Base-by-base conservation (phyloP, 495 filamentous ascomycete species). In the Xylaria palmicola region DNA sequence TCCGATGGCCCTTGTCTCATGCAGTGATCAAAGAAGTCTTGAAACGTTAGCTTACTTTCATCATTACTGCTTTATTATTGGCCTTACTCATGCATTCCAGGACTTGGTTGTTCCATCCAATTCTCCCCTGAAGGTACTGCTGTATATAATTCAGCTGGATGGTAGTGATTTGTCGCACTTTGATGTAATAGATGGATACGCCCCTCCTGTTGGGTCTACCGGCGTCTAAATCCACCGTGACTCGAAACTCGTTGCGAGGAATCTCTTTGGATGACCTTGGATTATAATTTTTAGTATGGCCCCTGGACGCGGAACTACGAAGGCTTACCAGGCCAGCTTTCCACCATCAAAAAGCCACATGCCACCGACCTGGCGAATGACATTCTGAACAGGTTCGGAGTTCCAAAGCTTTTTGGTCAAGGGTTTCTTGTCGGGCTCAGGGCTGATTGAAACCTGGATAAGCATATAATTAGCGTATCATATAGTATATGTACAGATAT, bases 21-120 rank as follows among this genome's bases (percentile, higher is more conserved):
- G 19, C 91, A 75, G 69, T 98, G 94, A 62, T 98, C 93, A 2
- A 98, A 77, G 73, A 97, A 95, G 70, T 89, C 83, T 71, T 79
- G 3, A 15, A 34, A 51, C 49, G 49, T 77, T 56, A 77, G 65
- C 56, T 20, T 47, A 44, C 6, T 29, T 24, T 22, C 36, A 51
- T 3, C 8, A n/a, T 2, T 1, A 24, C 41, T 19, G 15, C 6
- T 1, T 48, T 13, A 12, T 22, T 22, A 19, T 22, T 6, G 17
- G n/a, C 6, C 78, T 74, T 77, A 87, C 84, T 96, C 63, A 97
- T 83, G 43, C 89, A 86, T 67, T 95, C 89, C 15, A 96, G 76
- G 27, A 92, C 83, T 10, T 75, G 63, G 29, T 82, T 82, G 60
- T 90, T 82, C 68, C 88, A 88, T 1, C 73, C 65, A 26, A 76